phyloP scores from a whole-genome alignment of 2,329 filamentous ascomycete genomes.

The Cercospora zeina region DNA sequence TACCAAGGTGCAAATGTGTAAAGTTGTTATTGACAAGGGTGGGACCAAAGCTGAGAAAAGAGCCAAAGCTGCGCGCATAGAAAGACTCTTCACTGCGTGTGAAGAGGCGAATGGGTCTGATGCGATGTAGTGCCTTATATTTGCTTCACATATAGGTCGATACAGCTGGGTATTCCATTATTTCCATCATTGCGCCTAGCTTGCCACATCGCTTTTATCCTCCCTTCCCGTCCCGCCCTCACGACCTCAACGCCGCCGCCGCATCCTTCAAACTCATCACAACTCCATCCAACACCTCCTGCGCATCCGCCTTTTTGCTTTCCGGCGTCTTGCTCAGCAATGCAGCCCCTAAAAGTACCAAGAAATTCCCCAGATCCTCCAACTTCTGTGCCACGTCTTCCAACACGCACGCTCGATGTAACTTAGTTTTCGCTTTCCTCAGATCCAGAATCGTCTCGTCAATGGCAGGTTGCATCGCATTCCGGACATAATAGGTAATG shows the following conservation, averaged over 20 bases:
- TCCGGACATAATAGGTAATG: not conserved
- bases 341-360: not conserved
- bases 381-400: constrained; percentile 3
- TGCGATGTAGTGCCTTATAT: not conserved
- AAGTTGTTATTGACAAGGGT: not conserved
- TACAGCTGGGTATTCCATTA: not conserved
- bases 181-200: not conserved
- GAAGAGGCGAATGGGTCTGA: not conserved
- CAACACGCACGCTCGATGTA: not conserved
- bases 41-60: not conserved
- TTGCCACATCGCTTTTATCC: not conserved
- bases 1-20: not conserved
- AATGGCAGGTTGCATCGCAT: not conserved
- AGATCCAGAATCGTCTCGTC: constrained; percentile 10
- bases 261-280: constrained; percentile 4
- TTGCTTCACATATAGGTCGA: not conserved
- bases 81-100: not conserved
- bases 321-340: constrained; percentile 8
- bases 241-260: not conserved
- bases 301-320: constrained; percentile 8
- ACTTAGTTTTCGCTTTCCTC: not conserved
- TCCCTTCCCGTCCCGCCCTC: not conserved
- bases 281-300: constrained; percentile 6
- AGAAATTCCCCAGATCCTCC: constrained; percentile 2
- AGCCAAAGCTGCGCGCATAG: not conserved